Conservation (phyloP, 164 flowering plant species). For the Kalanchoe fedtschenkoi region DNA sequence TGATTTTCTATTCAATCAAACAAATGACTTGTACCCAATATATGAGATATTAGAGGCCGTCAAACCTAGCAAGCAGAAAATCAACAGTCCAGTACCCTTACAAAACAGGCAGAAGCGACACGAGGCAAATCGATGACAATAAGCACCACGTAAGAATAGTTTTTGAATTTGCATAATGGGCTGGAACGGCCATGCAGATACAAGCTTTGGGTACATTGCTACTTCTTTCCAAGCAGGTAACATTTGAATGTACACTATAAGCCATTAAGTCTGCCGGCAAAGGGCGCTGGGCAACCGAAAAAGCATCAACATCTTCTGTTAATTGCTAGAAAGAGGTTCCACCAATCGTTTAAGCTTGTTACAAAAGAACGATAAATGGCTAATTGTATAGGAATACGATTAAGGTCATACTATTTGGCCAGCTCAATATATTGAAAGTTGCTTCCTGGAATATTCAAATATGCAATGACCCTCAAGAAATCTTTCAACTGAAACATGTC, state of each 20-base stretch:
- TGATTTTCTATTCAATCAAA: no score
- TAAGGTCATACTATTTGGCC: conserved; percentile 71
- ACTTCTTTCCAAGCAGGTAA: not conserved
- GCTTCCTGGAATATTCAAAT: conserved; percentile 58
- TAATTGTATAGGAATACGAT: conserved; percentile 57
- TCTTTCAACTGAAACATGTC: not conserved
- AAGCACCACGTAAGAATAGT: no score
- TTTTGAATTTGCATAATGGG: no score
- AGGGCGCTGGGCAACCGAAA: conserved; percentile 57
- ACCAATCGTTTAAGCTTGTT: conserved; percentile 81
- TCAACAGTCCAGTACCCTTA: no score
- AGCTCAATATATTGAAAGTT: conserved; percentile 44
- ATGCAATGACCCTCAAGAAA: not conserved
- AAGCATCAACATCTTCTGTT: conserved; percentile 76
- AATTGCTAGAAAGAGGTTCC: conserved; percentile 80
- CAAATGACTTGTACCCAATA: no score
- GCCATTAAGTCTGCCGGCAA: conserved; percentile 56
- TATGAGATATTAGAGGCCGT: no score
- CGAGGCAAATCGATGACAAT: no score
- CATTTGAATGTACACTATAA: conserved; percentile 18
- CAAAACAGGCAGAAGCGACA: no score
- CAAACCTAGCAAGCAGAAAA: no score
- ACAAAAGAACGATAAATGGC: conserved; percentile 87
- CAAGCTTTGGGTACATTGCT: not conserved
- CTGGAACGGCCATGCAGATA: not conserved